A percentile compares a stretch with the other conserved stretches of the same genome.
phyloP scores from a whole-genome alignment of 148 eudicot genomes.

The Camellia sinensis region DNA sequence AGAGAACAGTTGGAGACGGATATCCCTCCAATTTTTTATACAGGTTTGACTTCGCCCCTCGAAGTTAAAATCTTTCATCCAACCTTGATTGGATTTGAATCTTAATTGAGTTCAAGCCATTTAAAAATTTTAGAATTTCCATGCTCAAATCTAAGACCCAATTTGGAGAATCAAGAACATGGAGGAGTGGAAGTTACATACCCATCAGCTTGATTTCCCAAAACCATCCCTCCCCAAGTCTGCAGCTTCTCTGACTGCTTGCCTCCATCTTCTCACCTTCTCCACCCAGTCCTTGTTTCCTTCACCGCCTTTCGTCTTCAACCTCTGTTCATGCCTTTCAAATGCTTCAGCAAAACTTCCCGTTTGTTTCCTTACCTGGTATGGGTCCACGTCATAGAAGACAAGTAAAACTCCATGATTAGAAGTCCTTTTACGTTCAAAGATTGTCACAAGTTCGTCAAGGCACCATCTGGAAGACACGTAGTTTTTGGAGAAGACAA shows the following conservation, averaged over 20 bases:
- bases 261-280: background rate
- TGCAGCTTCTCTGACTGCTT: background rate
- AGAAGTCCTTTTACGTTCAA: background rate
- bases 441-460: background rate
- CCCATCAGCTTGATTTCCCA: too few relatives aligned
- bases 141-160: too few relatives aligned
- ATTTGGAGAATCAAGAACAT: too few relatives aligned
- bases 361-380: background rate
- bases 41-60: too few relatives aligned
- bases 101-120: too few relatives aligned
- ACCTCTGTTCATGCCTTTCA: background rate
- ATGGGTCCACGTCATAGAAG: constrained; percentile 10
- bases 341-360: constrained; percentile 2
- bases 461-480: too few relatives aligned
- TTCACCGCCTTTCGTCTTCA: background rate
- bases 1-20: too few relatives aligned
- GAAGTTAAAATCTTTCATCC: too few relatives aligned
- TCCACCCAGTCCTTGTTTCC: background rate
- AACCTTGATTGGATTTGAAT: too few relatives aligned
- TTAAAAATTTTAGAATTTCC: too few relatives aligned
- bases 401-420: background rate
- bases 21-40: too few relatives aligned
- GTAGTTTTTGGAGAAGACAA: background rate
- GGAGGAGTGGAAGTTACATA: too few relatives aligned
- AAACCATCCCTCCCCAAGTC: background rate